These are phyloP conservation scores for Stromatinia cepivora DNA, from an alignment of 2,329 filamentous ascomycete species.

Conservation along the genomic window DNA sequence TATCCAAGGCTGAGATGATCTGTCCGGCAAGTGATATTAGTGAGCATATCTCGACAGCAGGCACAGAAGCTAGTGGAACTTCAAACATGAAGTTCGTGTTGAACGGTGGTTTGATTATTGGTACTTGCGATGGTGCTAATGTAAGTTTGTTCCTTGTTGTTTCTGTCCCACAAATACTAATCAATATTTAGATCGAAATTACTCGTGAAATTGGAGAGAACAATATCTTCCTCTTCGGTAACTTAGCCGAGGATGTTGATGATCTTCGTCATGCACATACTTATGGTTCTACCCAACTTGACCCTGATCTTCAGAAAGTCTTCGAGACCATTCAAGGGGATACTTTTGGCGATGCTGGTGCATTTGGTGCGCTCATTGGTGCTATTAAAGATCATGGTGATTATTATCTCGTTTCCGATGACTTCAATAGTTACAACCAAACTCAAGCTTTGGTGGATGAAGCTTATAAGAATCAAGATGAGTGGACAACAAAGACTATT, in stretches of 20 bases:
- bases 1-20: constrained; percentile 98
- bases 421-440: constrained; percentile 92
- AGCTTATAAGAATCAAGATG: constrained; percentile 86
- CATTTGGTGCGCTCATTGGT: constrained; percentile 80
- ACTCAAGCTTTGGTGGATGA: constrained; percentile 90
- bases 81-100: constrained; percentile 99
- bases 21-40: constrained; percentile 91
- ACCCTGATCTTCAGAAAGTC: constrained; percentile 74
- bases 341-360: constrained; percentile 74
- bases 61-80: constrained; percentile 85
- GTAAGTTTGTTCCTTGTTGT: constrained; percentile 53
- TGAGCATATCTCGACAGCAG: constrained; percentile 97
- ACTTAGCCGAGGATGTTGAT: constrained; percentile 92
- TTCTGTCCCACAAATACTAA: constrained; percentile 20
- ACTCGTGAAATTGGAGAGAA: constrained; percentile 94
- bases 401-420: constrained; percentile 96
- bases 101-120: constrained; percentile 95
- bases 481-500: constrained; percentile 90
- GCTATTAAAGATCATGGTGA: constrained; percentile 91
- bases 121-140: constrained; percentile 96
- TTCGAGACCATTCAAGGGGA: constrained; percentile 80
- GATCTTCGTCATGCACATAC: constrained; percentile 89
- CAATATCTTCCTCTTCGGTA: constrained; percentile 98
- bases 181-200: constrained; percentile 75
- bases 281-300: constrained; percentile 77